Evolutionary conservation across 192 early-diverging fungal genomes (phyloP), one percentile per base, ranked within the genome.

Genomic region (Linnemannia elongata): DNA sequence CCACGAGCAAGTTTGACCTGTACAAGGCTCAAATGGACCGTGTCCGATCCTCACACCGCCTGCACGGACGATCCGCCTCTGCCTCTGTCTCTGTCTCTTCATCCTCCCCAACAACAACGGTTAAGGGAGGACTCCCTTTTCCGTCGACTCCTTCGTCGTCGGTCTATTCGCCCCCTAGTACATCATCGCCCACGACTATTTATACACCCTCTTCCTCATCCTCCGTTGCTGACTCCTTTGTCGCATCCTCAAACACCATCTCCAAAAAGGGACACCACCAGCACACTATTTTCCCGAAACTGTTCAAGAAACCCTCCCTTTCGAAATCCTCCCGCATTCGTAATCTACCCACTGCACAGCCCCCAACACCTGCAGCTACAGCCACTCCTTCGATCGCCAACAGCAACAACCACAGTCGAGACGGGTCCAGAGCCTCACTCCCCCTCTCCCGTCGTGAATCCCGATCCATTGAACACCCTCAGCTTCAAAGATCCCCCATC

Each of bases 1-100:
- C 72, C 0, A n/a, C 74, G 20, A 85, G 83, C 78, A 85, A 85
- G 45, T 85, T 85, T 68, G 83, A 85, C 36, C 73, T 52, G 47
- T 79, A 79, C 57, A 79, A 68, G 74, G 83, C 83, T 5, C 83
- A 85, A 42, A 85, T 72, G 74, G 74, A 80, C 55, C 73, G 77
- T 35, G 47, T 63, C 36, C 77, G 72, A 69, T 75, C 82, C 41
- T 39, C 17, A 38, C 42, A 20, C 18, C 57, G n/a, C 38, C 60
- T 36, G n/a, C 52, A 39, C 7, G 39, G 39, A 74, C 39, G 30
- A 33, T 47, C 38, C 13, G 41, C 57, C 39, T 41, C 49, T 8
- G 7, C 39, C 20, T 60, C 63, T 13, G 30, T 57, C 24, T n/a
- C 63, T 7, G 22, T 71, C 3, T 74, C 82, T 0, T 69, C 82